Evolutionary conservation across 768 basidiomycete species (phyloP).

Genomic region (Fibroporia radiculosa): DNA sequence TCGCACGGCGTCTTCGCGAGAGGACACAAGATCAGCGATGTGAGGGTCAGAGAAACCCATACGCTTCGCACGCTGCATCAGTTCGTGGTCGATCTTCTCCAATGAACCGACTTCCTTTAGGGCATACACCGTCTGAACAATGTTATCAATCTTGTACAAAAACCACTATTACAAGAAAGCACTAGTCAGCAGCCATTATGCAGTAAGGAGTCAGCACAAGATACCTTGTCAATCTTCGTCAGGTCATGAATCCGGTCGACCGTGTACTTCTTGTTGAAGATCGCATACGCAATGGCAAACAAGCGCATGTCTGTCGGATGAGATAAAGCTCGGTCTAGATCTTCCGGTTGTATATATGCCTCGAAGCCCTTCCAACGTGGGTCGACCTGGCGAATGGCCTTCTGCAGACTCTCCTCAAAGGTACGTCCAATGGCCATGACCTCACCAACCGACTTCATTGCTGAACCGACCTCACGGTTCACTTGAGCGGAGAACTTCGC

Average conservation of each 20-base stretch:
- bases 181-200: not conserved
- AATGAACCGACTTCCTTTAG: conserved; percentile 67
- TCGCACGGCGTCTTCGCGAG: conserved; percentile 74
- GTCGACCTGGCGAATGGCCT: conserved; percentile 96
- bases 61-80: conserved; percentile 83
- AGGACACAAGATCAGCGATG: conserved; percentile 73
- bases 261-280: conserved; percentile 88
- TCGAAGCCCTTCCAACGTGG: conserved; percentile 97
- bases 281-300: conserved; percentile 96
- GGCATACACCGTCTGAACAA: conserved; percentile 78
- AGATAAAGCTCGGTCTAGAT: conserved; percentile 71
- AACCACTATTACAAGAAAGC: conserved; percentile 62
- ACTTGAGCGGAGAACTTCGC: conserved; percentile 94
- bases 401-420: conserved; percentile 97
- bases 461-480: conserved; percentile 88
- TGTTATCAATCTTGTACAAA: conserved; percentile 98
- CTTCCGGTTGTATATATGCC: conserved; percentile 83
- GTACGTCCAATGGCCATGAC: conserved; percentile 99
- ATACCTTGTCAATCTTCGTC: conserved; percentile 96
- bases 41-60: conserved; percentile 95
- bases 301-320: conserved; percentile 92
- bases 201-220: conserved; percentile 3
- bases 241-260: conserved; percentile 87
- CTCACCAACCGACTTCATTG: conserved; percentile 99
- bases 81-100: conserved; percentile 59